Base-by-base conservation (phyloP, 352 stramenopile genomes). In the Globisporangium solare region DNA sequence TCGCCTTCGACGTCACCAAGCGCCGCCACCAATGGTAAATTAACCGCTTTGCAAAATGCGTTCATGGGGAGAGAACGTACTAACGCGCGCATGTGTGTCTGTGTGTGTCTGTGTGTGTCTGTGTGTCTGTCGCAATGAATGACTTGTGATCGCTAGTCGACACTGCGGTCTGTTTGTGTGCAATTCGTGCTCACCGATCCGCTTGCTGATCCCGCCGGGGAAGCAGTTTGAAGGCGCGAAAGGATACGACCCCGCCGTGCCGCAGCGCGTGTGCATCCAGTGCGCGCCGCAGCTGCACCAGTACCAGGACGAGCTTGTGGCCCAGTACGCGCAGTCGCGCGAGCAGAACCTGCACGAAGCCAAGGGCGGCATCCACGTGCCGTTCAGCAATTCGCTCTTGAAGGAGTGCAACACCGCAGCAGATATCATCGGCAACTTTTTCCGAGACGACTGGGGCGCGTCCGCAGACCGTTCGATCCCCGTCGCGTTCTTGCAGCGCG, bases 351-450 rank as follows among this genome's bases (percentile, higher is more conserved):
- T 67, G 12, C 76, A 82, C 39, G 57, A 82, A 27, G 60, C 71
- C 8, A 54, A 62, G 0, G 63, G 70, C 6, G 61, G 66, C 0
- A 57, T 83, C 10, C 70, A 83, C 50, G 60, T 73, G 7, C 76
- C 76, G 4, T 86, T 73, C 54, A 73, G 69, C 7, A 71, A 13
- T 22, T 76, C 65, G 0, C 52, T 86, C 15, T 65, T 73, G 47
- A 86, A 84, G 42, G 76, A 86, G 37, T 86, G 76, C 43, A 64
- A 60, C 45, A 82, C 82, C 20, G 76, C 76, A 14, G 76, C 73
- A 1, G 73, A 86, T 61, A 84, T 84, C 51, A 73, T 86, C 48
- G 71, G 71, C 47, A 86, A 86, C 51, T 86, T 86, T 24, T 84
- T 84, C 59, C 64, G 73, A 14, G 72, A 80, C 39, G 72, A 81